phyloP scores from a whole-genome alignment of 2,329 filamentous ascomycete species.

The Onygenales sp. region DNA sequence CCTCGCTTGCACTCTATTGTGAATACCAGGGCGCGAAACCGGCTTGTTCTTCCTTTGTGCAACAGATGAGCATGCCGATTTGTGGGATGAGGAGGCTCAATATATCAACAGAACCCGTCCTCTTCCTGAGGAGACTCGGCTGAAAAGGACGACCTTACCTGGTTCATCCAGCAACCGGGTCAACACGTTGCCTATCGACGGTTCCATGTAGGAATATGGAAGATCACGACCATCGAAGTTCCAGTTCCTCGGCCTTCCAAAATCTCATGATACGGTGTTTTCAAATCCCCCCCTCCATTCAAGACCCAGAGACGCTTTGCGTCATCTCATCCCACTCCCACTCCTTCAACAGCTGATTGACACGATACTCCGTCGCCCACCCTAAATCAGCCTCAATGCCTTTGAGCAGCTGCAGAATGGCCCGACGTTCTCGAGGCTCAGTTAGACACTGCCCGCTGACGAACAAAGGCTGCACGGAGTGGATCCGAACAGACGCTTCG shows the following conservation, averaged over 20 bases:
- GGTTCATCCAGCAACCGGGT: background rate
- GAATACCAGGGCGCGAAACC: too few species aligned
- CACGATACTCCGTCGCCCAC: slow-evolving; percentile 54
- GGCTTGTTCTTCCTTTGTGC: too few species aligned
- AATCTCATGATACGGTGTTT: background rate
- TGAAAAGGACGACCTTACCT: background rate
- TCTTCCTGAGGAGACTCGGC: background rate
- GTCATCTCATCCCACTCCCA: slow-evolving; percentile 22
- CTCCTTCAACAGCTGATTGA: slow-evolving; percentile 40
- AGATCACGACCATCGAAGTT: background rate
- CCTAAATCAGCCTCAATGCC: slow-evolving; percentile 56
- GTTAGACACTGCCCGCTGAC: slow-evolving; percentile 53
- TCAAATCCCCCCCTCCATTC: background rate
- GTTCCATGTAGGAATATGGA: background rate
- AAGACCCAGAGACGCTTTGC: slow-evolving; percentile 1
- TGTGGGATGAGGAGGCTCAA: background rate
- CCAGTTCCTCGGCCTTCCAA: background rate
- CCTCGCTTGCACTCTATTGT: too few species aligned
- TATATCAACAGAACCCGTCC: background rate
- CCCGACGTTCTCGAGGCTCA: slow-evolving; percentile 43
- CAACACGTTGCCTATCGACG: background rate
- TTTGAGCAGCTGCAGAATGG: slow-evolving; percentile 46
- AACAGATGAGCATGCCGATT: too few species aligned
- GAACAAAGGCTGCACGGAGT: slow-evolving; percentile 53
- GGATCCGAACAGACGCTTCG: slow-evolving; percentile 50